Base-by-base conservation (phyloP, 192 early-diverging fungal species). In the Coemansia sp. region DNA sequence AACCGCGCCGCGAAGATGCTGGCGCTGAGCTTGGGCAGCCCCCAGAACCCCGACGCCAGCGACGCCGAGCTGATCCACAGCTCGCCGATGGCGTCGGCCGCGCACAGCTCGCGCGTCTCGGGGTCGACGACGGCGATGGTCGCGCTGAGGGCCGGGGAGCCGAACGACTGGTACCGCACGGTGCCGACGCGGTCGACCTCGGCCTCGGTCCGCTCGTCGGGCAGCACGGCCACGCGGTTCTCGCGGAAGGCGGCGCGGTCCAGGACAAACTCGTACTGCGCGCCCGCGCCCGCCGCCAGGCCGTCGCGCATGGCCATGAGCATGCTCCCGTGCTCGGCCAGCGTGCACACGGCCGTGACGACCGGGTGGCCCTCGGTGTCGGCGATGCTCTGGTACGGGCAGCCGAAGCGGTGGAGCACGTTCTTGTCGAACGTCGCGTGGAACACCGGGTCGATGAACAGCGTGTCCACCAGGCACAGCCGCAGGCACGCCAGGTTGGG, bases 41-140 rank as follows among this genome's bases (percentile, higher is more conserved):
- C 88, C 92, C 89, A 93, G 80, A 94, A 93, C 6, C 89, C 89
- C 25, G 84, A 85, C 8, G 88, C 86, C 41, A 95, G 75, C 26
- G 84, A 87, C 13, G 89, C 88, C 3, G 90, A 87, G 68, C 88
- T 84, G 8, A 93, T 83, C 91, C 93, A 94, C n/a, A 95, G 84
- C 79, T 95, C 93, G 43, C 93, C 93, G 59, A 94, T 85, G 1
- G 86, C 82, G 72, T 92, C 86, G 1, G 88, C 77, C 8, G 88
- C 84, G 42, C 89, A 92, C 31, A 95, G 73, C 18, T 88, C 86
- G 13, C 85, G 87, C 61, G 91, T 91, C 42, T 92, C 88, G 2
- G 92, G 91, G 60, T 95, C 90, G 0, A 95, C 92, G 41, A 95
- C 86, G 2, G 88, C 91, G 11, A 94, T 73, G 0, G 88, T 89